Base-by-base conservation (phyloP, 192 early-diverging fungal genomes). In the Coemansia sp. region DNA sequence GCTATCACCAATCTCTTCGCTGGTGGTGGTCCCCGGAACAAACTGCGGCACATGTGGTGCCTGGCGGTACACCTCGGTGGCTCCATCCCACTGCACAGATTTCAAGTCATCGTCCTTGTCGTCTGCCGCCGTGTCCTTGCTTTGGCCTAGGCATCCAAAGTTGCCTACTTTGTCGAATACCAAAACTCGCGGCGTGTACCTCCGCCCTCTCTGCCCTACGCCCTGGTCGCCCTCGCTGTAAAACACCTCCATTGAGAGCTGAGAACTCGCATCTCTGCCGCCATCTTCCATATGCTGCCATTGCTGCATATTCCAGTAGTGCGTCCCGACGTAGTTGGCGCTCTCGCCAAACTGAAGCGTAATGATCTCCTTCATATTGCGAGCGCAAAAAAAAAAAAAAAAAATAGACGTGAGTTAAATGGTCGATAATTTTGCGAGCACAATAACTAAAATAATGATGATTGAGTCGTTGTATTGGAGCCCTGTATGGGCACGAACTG, bases 291-390 rank as follows among this genome's bases (percentile, higher is more conserved):
- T 61, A 25, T 41, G 41, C 22, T 71, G 62, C 43, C 59, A 67
- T 8, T 56, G 60, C 54, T 63, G 60, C 17, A 91, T 81, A 74
- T 97, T 98, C 94, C 95, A 98, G 67, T 88, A 94, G 79, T 98
- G 96, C 17, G 94, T 88, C 11, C 94, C 95, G 3, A 93, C 91
- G 76, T 88, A 95, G 74, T 95, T 95, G 41, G 95, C 87, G 45
- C 80, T 74, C 25, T 93, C 89, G 31, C 97, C 97, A 71, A 96
- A 85, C 81, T 97, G 96, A 22, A 98, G 70, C 7, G 96, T 96
- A n/a, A 98, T 68, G 27, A 98, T 91, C 68, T 96, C 95, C 58
- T 87, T 84, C 92, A 94, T 94, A 17, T 31, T 60, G 14, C 2
- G 19, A 40, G 22, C 6, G 22, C 2, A 7, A 49, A n/a, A n/a